A percentile compares a stretch with the other conserved stretches of the same genome.
phyloP scores from a whole-genome alignment of 768 basidiomycete species.

The Naganishia friedmannii region DNA sequence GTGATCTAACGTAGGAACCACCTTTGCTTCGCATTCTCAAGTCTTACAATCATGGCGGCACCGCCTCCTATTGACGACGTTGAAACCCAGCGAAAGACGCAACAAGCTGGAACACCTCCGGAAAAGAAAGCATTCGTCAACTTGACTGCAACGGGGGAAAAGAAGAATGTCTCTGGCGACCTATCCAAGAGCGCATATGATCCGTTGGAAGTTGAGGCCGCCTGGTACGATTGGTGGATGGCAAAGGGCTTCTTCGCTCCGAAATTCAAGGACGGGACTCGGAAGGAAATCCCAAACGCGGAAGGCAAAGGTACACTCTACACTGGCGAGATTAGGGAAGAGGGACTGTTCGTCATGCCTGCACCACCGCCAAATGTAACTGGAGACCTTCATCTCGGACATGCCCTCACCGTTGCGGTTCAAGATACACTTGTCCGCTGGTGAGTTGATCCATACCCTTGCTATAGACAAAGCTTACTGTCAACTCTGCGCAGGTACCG shows the following conservation, averaged over 20 bases:
- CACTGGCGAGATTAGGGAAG: conserved; percentile 56
- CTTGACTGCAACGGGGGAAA: conserved; percentile 81
- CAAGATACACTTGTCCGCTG: conserved; percentile 83
- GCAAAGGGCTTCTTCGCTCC: conserved; percentile 87
- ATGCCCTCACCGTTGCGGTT: conserved; percentile 84
- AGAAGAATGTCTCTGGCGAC: conserved; percentile 84
- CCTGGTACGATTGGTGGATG: conserved; percentile 99
- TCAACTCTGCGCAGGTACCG: conserved; percentile 63
- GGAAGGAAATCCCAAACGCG: conserved; percentile 60
- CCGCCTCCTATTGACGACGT: too few relatives aligned
- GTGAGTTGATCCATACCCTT: too few relatives aligned
- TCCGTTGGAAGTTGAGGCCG: conserved; percentile 86
- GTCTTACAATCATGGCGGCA: too few relatives aligned
- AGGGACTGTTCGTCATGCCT: conserved; percentile 78
- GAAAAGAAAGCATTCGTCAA: conserved; percentile 63
- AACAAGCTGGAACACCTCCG: too few relatives aligned
- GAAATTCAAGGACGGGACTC: conserved; percentile 33
- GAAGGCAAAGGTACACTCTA: conserved; percentile 11
- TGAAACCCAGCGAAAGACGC: too few relatives aligned
- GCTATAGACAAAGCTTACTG: too few relatives aligned
- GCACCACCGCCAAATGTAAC: conserved; percentile 96
- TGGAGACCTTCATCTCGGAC: conserved; percentile 90
- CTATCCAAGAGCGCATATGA: conserved; percentile 88
- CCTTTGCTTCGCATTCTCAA: too few relatives aligned
- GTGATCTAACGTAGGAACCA: too few relatives aligned